Conservation (phyloP, 1,139 yeast genomes). For the Magnusiomyces tetraspermus region DNA sequence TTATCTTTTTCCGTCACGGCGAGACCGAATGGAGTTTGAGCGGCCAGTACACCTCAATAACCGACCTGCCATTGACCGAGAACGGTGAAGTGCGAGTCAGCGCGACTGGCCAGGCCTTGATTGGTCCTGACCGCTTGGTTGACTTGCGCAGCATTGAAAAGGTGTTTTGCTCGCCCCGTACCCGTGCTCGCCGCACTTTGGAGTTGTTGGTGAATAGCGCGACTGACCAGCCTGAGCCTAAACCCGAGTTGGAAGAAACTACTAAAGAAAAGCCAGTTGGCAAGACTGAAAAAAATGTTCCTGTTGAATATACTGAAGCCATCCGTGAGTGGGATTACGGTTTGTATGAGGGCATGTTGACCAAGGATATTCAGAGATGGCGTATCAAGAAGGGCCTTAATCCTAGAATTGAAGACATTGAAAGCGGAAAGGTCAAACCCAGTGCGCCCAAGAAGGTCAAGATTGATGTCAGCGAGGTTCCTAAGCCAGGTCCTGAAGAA, state of each 20-base stretch:
- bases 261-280: neutral
- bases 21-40: conserved; percentile 94
- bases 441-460: neutral
- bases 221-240: conserved; percentile 33
- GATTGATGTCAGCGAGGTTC: neutral
- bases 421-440: neutral
- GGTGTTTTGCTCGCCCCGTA: conserved; percentile 70
- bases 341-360: conserved; percentile 77
- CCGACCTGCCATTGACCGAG: conserved; percentile 69
- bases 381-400: conserved; percentile 46
- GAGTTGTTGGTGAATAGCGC: conserved; percentile 44
- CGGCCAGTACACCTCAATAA: conserved; percentile 82
- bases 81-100: conserved; percentile 71
- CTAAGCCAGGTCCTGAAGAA: neutral
- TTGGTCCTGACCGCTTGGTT: conserved; percentile 52
- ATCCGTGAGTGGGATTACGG: conserved; percentile 95
- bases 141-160: conserved; percentile 54
- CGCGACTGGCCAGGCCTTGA: conserved; percentile 61
- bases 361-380: conserved; percentile 54
- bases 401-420: neutral
- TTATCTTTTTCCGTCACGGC: conserved; percentile 74
- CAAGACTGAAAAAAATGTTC: neutral
- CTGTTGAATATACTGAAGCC: conserved; percentile 40
- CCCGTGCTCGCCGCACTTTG: conserved; percentile 67
- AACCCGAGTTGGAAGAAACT: conserved; percentile 9